Conservation (phyloP, 2,329 filamentous ascomycete species). For the Xylariales sp. region DNA sequence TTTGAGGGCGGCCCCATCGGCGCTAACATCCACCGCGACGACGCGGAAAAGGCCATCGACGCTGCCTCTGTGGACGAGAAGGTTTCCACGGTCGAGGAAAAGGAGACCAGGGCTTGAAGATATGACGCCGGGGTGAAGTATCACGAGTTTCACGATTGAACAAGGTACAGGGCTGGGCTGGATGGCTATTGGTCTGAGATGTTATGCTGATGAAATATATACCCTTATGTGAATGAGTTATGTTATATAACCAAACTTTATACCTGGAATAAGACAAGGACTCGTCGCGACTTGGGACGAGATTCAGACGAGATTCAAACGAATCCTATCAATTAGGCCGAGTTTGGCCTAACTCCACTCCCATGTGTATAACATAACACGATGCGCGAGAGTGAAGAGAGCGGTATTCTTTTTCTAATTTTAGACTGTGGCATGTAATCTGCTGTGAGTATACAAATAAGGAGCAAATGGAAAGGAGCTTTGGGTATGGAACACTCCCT, state of each 20-base stretch:
- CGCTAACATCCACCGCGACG: constrained; percentile 48
- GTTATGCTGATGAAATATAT: constrained; percentile 11
- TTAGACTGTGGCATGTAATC: too few relatives aligned
- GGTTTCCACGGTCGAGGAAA: constrained; percentile 28
- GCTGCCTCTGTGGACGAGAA: constrained; percentile 45
- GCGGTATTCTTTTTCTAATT: too few relatives aligned
- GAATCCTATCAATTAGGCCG: too few relatives aligned
- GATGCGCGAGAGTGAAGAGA: too few relatives aligned
- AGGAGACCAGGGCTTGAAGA: constrained; percentile 21
- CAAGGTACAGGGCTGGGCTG: neutral
- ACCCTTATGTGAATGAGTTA: constrained; percentile 4
- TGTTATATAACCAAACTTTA: neutral
- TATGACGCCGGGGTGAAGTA: neutral
- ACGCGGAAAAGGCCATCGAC: constrained; percentile 47
- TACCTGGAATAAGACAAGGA: neutral
- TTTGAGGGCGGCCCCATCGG: constrained; percentile 72
- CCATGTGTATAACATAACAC: too few relatives aligned
- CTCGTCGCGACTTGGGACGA: neutral
- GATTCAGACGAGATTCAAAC: too few relatives aligned
- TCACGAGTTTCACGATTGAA: neutral
- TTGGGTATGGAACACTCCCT: too few relatives aligned
- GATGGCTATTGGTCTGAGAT: neutral
- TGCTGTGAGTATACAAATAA: too few relatives aligned
- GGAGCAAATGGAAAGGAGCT: too few relatives aligned
- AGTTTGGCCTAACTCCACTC: too few relatives aligned